These are phyloP conservation scores for Rhododendron kiyosumense DNA, from an alignment of 148 eudicot species.

Conservation along the genomic window DNA sequence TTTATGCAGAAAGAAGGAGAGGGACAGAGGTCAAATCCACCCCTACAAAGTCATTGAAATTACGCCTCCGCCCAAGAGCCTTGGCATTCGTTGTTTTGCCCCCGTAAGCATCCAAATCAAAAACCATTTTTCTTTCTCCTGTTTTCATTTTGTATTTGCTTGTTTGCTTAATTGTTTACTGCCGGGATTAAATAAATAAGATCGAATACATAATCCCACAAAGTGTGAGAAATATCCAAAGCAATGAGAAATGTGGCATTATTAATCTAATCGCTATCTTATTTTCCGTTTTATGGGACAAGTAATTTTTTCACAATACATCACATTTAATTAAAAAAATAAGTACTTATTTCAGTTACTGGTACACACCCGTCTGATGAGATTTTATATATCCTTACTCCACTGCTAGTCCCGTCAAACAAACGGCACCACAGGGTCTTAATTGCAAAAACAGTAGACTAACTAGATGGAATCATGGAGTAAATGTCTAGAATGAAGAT, in stretches of 20 bases:
- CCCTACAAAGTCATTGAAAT: constrained; percentile 79
- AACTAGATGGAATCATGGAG: background rate
- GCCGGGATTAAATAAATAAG: background rate
- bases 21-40: constrained; percentile 36
- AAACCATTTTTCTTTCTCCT: background rate
- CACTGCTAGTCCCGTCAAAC: background rate
- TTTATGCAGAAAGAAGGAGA: constrained; percentile 49
- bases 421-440: background rate
- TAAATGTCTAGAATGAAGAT: background rate
- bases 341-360: no score
- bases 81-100: constrained; percentile 71
- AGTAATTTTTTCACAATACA: no score
- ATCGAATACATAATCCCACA: background rate
- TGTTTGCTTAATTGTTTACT: background rate
- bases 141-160: background rate
- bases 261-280: background rate
- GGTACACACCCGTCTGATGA: background rate
- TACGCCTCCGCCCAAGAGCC: constrained; percentile 75
- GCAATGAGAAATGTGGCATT: background rate
- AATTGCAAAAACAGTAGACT: background rate
- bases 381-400: no score
- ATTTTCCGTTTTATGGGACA: no score
- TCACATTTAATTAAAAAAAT: no score
- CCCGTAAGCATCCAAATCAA: constrained; percentile 35
- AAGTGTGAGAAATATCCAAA: background rate